Percentiles rank a stretch among this genome's conserved stretches.
phyloP scores from a whole-genome alignment of 139 green algal genomes.

The Pleodorina starrii region DNA sequence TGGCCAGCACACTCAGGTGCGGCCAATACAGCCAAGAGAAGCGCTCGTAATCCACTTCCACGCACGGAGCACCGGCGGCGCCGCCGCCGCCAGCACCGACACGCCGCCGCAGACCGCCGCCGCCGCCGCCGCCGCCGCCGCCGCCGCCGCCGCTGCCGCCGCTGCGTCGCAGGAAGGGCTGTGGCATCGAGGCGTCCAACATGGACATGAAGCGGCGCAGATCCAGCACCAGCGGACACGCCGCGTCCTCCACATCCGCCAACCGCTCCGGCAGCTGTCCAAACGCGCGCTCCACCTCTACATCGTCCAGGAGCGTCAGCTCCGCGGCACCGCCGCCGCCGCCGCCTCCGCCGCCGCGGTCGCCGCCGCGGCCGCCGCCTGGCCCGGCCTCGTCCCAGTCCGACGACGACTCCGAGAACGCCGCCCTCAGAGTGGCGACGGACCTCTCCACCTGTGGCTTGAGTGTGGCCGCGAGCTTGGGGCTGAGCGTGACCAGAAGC shows the following conservation, averaged over 20 bases:
- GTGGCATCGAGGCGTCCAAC: conserved; percentile 15
- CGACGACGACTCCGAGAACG: background rate
- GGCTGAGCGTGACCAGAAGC: conserved; percentile 45
- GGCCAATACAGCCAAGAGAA: conserved; percentile 50
- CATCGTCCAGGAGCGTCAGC: background rate
- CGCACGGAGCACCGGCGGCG: too few species aligned
- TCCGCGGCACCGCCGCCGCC: background rate
- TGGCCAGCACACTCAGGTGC: background rate
- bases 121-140: background rate
- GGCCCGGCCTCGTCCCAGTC: too few species aligned
- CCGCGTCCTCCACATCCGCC: background rate
- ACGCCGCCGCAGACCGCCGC: conserved; percentile 20
- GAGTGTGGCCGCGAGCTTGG: background rate
- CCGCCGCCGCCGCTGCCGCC: background rate
- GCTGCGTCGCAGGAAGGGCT: background rate
- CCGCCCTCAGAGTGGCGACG: background rate
- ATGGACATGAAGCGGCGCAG: conserved; percentile 4
- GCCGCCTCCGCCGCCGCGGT: too few species aligned
- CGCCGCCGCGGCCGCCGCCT: too few species aligned
- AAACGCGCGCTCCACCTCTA: background rate
- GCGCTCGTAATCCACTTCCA: conserved; percentile 48
- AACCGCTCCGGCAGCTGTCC: background rate
- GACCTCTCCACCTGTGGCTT: background rate
- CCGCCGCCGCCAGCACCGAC: background rate
- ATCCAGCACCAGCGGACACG: conserved; percentile 32